These are phyloP conservation scores for Nannizzia gypsea DNA, from an alignment of 2,329 filamentous ascomycete species.

Conservation along the genomic window DNA sequence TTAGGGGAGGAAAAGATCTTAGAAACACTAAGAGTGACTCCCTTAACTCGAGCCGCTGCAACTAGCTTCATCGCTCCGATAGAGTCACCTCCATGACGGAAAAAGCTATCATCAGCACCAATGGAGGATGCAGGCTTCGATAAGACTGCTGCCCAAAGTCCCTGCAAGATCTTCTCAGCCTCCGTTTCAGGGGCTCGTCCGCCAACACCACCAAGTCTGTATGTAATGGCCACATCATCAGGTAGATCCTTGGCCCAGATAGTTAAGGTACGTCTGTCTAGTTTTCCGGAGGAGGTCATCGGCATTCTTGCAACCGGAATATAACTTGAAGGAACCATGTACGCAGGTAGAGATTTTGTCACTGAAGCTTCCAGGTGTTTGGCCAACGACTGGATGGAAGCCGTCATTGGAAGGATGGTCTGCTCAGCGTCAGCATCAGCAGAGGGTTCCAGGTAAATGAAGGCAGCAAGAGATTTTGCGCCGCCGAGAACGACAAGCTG, in stretches of 20 bases:
- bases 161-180: conserved; percentile 22
- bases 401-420: conserved; percentile 28
- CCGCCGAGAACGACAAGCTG: conserved; percentile 74
- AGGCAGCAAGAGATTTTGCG: conserved; percentile 59
- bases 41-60: conserved; percentile 29
- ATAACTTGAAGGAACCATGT: conserved; percentile 68
- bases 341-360: conserved; percentile 48
- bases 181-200: conserved; percentile 18
- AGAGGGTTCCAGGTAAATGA: conserved; percentile 18
- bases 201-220: conserved; percentile 11
- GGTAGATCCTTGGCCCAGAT: conserved; percentile 12
- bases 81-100: conserved; percentile 37
- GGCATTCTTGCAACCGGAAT: conserved; percentile 60
- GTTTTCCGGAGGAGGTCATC: conserved; percentile 61
- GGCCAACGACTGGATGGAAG: conserved; percentile 36
- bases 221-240: conserved; percentile 9
- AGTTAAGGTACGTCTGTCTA: conserved; percentile 49
- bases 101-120: conserved; percentile 36
- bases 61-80: conserved; percentile 39
- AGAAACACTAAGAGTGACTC: conserved; percentile 32
- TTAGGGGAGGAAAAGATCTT: conserved; percentile 36
- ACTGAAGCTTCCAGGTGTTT: conserved; percentile 30
- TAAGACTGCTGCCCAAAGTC: conserved; percentile 31
- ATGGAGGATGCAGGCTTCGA: conserved; percentile 29
- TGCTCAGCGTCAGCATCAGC: conserved; percentile 16